Base-by-base conservation (phyloP, 2,329 filamentous ascomycete species). In the Microcera coccophila region DNA sequence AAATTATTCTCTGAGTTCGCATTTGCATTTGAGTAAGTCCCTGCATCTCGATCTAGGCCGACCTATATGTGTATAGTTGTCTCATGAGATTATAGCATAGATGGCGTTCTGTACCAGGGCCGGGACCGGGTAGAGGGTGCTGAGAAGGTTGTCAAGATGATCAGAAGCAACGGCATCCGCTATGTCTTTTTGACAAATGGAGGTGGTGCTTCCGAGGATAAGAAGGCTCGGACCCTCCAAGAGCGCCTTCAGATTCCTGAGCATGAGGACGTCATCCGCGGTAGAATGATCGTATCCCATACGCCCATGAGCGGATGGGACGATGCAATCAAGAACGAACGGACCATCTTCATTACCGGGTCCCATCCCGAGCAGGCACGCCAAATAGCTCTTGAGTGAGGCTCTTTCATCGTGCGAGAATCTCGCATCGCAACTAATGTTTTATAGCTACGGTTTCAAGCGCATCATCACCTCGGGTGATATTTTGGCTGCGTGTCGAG, bases 121-220 rank as follows among this genome's bases (percentile, higher is more conserved):
- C 81, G 85, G 4, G 79, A 83, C 49, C 82, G 87, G 3, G 82
- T 97, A 36, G 85, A 88, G 2, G 85, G 87, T 22, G 91, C 93
- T 2, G 73, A 80, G 2, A 76, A 87, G 58, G 78, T 90, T 12
- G 76, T 98, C 16, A 70, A 73, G 21, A 84, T 82, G 58, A 81
- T 97, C 16, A 81, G 90, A 54, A 68, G 76, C 36, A 76, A 90
- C 59, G 74, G 79, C 36, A 88, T 96, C 35, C 90, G 90, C 11
- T 97, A 95, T 69, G 91, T 98, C 58, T 80, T 98, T 24, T 75
- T 98, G 49, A 98, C 93, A 45, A 98, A 98, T 67, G 93, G 93
- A 55, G 93, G 93, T 32, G 93, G 93, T 44, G 89, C 85, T 60
- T 80, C 82, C 49, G 91, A 97, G 67, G 50, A 59, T 15, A 60